Base-by-base conservation (phyloP, 495 filamentous ascomycete species). In the Trypethelium eluteriae region DNA sequence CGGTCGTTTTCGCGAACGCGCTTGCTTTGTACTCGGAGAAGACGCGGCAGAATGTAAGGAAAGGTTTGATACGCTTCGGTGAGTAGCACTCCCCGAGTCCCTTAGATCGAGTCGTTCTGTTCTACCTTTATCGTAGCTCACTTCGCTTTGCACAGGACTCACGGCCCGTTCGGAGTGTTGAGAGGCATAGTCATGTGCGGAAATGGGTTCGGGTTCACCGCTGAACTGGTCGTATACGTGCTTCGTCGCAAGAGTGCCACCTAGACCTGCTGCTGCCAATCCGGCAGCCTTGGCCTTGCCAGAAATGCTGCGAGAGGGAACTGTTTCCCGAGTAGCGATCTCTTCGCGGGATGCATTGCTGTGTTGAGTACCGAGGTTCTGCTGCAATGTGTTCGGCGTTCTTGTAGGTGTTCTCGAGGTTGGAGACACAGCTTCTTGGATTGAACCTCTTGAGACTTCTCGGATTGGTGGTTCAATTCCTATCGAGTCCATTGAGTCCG, bases 141-240 rank as follows among this genome's bases (percentile, higher is more conserved):
- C 90, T 38, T 94, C 88, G 66, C 92, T 96, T 68, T 93, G 92
- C 63, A 95, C 91, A 0, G 92, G 92, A 75, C 92, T 96, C 32
- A 93, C 76, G 14, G 84, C 84, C 38, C 88, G 81, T 36, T 66
- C 68, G 2, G 67, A 69, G 2, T 82, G 82, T 6, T 81, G 78
- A 38, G 82, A 77, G 6, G 67, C 74, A 65, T 76, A 75, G 25
- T 72, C 74, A 64, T 74, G 73, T 34, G 72, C 64, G n/a, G 73
- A 71, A n/a, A 68, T 59, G 11, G 32, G 53, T 36, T 59, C 53
- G 0, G 53, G 53, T 59, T 59, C 53, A 36, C 53, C 53, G 14
- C 53, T 59, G 53, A 59, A 66, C 11, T 70, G 71, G 11, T 72
- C 68, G 34, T 73, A 67, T 35, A 62, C 47, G n/a, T 64, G 68